Percentiles rank a stretch among this genome's conserved stretches.
phyloP scores from a whole-genome alignment of 73 alveolate species.

The Effrenium voratum region DNA sequence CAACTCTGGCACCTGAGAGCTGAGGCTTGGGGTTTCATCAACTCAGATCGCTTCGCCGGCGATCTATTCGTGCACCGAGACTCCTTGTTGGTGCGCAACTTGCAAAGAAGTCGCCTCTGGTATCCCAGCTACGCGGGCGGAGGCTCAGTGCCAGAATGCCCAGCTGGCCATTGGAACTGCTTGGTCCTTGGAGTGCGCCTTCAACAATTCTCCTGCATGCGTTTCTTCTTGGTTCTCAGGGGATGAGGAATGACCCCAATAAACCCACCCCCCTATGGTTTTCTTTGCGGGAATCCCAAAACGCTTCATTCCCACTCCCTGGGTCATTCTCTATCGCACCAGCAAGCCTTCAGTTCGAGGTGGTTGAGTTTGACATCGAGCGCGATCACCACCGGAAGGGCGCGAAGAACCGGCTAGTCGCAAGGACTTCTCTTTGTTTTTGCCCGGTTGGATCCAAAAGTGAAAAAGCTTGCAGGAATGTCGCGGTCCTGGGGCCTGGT shows the following conservation, averaged over 20 bases:
- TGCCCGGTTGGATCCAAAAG: no score
- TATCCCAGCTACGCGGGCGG: not conserved
- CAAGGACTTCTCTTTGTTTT: no score
- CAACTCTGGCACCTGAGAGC: not conserved
- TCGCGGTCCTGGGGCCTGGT: not conserved
- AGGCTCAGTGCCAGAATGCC: constrained; percentile 85
- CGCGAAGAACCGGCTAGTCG: constrained; percentile 89
- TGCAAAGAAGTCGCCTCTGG: not conserved
- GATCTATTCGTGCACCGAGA: constrained; percentile 89
- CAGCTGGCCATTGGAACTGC: constrained; percentile 74
- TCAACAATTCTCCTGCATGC: not conserved
- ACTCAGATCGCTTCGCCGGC: constrained; percentile 91
- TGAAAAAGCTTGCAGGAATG: not conserved
- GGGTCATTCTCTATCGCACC: no score
- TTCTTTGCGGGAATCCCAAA: no score
- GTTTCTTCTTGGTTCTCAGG: not conserved
- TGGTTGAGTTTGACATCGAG: constrained; percentile 87
- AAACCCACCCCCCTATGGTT: no score
- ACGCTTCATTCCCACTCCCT: no score
- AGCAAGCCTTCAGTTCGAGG: no score
- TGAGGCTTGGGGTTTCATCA: constrained; percentile 93
- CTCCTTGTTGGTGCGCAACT: constrained; percentile 20
- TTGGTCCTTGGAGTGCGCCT: not conserved
- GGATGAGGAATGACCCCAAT: no score
- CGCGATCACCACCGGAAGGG: constrained; percentile 94